These are phyloP conservation scores for Beauveria caledonica DNA, from an alignment of 2,329 filamentous ascomycete species.

Conservation along the genomic window DNA sequence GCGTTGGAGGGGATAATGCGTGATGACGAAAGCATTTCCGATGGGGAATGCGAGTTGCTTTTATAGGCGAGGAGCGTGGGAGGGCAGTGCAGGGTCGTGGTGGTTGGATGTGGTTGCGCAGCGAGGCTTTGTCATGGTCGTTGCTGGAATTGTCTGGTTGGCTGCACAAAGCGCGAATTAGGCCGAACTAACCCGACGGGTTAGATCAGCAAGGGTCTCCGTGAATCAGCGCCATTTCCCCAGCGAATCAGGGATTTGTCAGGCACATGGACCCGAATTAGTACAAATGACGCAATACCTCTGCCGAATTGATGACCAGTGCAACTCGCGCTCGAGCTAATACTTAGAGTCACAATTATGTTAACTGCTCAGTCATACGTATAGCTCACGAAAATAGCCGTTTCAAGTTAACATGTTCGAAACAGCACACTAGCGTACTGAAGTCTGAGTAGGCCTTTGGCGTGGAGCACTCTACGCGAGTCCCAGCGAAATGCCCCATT, in stretches of 20 bases:
- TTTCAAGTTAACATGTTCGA: not conserved
- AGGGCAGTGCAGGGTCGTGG: not conserved
- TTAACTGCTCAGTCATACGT: too few relatives aligned
- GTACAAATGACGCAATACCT: not conserved
- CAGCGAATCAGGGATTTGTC: not conserved
- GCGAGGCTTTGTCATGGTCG: not conserved
- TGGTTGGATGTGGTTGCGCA: not conserved
- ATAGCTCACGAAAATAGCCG: too few relatives aligned
- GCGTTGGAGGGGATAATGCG: conserved; percentile 4
- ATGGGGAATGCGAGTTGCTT: not conserved
- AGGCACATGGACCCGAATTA: not conserved
- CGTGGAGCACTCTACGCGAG: conserved; percentile 5
- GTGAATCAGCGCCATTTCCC: not conserved
- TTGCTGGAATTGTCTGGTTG: not conserved
- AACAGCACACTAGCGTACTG: too few relatives aligned
- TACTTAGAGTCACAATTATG: too few relatives aligned
- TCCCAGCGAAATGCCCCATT: not conserved
- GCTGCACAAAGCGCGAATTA: not conserved
- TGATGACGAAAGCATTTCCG: not conserved
- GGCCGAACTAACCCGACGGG: not conserved
- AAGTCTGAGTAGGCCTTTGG: too few relatives aligned
- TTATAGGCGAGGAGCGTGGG: not conserved
- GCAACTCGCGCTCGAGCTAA: too few relatives aligned
- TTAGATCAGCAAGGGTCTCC: not conserved
- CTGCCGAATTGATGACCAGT: not conserved